These are phyloP conservation scores for Zopfochytrium polystomum DNA, from an alignment of 371 early-diverging fungal species.

Conservation along the genomic window DNA sequence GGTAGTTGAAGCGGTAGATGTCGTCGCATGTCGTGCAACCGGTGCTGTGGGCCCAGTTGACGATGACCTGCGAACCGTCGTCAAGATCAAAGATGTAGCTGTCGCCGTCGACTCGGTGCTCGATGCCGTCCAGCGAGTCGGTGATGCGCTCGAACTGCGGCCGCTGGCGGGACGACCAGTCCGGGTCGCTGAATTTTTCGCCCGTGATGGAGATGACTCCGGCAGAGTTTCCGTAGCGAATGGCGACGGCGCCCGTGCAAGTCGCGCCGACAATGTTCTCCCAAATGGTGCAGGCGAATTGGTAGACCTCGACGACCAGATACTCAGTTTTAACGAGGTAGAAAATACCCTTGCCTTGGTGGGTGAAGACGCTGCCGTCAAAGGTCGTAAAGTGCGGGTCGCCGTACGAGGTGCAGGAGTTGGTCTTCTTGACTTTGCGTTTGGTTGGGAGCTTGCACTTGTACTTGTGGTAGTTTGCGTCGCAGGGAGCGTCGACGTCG, in stretches of 20 bases:
- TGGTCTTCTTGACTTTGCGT: background rate
- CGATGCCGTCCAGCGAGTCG: background rate
- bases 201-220: background rate
- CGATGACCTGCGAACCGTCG: background rate
- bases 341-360: conserved; percentile 12
- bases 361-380: background rate
- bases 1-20: no score
- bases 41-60: no score
- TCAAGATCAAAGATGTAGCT: background rate
- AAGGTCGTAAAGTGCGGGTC: conserved; percentile 21
- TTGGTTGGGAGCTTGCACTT: background rate
- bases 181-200: no score
- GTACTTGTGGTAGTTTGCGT: conserved; percentile 2
- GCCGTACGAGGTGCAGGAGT: conserved; percentile 9
- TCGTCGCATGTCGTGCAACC: no score
- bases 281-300: conserved; percentile 10
- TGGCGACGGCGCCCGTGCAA: conserved; percentile 8
- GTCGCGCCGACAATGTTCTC: background rate
- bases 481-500: conserved; percentile 17
- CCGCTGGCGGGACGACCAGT: no score
- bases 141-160: background rate
- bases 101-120: background rate
- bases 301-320: conserved; percentile 17
- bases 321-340: conserved; percentile 11
- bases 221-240: conserved; percentile 9